Percentiles rank a stretch among this genome's conserved stretches.
These are phyloP conservation scores for Amanita pseudoporphyria DNA, from an alignment of 768 basidiomycete species.

Conservation along the genomic window DNA sequence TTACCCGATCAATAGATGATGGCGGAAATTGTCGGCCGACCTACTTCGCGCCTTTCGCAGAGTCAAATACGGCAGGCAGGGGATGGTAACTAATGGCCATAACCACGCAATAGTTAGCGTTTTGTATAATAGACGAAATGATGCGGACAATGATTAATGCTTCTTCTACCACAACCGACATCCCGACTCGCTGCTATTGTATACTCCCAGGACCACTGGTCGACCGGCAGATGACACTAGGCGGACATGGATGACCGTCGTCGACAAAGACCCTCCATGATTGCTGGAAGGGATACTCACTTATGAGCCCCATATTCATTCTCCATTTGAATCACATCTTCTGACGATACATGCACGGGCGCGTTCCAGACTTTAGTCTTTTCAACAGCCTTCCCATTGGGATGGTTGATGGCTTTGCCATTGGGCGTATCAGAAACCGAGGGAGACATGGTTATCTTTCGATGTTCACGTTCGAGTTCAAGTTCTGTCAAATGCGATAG, in stretches of 20 bases:
- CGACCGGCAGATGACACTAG: constrained; percentile 15
- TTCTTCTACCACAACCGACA: constrained; percentile 1
- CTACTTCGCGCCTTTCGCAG: constrained; percentile 83
- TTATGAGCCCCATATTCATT: constrained; percentile 82
- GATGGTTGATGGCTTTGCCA: neutral
- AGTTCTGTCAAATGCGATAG: neutral
- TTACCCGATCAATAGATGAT: constrained; percentile 11
- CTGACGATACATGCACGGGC: constrained; percentile 34
- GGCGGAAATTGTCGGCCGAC: constrained; percentile 20
- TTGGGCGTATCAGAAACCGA: constrained; percentile 1
- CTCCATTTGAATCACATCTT: constrained; percentile 71
- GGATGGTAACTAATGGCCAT: constrained; percentile 82
- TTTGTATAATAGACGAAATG: constrained; percentile 17
- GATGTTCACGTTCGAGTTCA: neutral
- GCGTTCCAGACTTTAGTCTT: constrained; percentile 9
- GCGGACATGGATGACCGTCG: constrained; percentile 15
- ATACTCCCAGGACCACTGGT: constrained; percentile 11
- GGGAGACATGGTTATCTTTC: constrained; percentile 5
- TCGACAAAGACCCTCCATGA: constrained; percentile 18
- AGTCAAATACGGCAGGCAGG: constrained; percentile 88
- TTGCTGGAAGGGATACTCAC: constrained; percentile 36
- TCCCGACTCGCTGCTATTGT: constrained; percentile 8
- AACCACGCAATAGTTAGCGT: constrained; percentile 30
- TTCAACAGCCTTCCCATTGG: constrained; percentile 11
- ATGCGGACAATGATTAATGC: constrained; percentile 14